phyloP scores from a whole-genome alignment of 192 early-diverging fungal species.

The Coemansia sp. region DNA sequence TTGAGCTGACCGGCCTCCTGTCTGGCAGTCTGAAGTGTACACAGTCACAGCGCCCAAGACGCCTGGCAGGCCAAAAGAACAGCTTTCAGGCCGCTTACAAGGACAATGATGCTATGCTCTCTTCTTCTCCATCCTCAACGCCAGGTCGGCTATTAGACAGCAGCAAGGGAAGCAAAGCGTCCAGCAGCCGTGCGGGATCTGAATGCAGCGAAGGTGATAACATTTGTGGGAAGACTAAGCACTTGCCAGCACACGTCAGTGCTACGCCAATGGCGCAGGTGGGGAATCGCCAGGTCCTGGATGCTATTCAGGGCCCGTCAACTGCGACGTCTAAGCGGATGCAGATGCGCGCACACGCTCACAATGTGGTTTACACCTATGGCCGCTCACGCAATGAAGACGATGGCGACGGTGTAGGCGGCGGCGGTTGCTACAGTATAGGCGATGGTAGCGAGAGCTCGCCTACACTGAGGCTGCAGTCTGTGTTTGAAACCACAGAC shows the following conservation, averaged over 20 bases:
- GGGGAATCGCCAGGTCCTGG: slow-evolving; percentile 8
- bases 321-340: slow-evolving; percentile 42
- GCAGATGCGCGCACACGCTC: slow-evolving; percentile 33
- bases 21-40: slow-evolving; percentile 17
- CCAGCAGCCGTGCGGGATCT: slow-evolving; percentile 20
- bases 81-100: not conserved
- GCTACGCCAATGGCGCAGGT: slow-evolving; percentile 28
- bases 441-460: slow-evolving; percentile 16
- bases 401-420: slow-evolving; percentile 15
- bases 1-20: slow-evolving; percentile 35
- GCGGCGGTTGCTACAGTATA: slow-evolving; percentile 6
- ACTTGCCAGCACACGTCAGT: not conserved
- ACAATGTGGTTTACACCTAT: slow-evolving; percentile 51
- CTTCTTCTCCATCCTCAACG: slow-evolving; percentile 47
- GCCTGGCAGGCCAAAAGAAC: not conserved
- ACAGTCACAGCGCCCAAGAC: slow-evolving; percentile 9
- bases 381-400: slow-evolving; percentile 35
- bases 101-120: slow-evolving; percentile 16
- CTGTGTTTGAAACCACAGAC: not conserved
- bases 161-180: slow-evolving; percentile 20
- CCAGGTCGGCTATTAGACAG: slow-evolving; percentile 26
- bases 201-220: slow-evolving; percentile 22
- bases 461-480: slow-evolving; percentile 18
- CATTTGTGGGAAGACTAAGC: not conserved
- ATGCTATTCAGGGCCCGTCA: slow-evolving; percentile 35